phyloP scores from a whole-genome alignment of 129 eudicot genomes.

The Escallonia rubra region DNA sequence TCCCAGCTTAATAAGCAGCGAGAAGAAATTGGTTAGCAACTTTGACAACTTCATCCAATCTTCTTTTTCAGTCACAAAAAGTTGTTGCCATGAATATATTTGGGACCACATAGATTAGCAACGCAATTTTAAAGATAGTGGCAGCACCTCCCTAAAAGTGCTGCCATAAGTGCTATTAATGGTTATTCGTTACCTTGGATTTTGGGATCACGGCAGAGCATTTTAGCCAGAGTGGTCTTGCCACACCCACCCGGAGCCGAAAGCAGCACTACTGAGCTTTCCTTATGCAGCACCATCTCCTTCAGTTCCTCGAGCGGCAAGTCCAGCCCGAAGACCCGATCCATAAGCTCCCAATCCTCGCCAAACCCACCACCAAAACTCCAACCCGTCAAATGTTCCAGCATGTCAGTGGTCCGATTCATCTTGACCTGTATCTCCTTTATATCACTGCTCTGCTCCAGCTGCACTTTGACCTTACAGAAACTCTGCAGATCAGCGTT shows the following conservation, averaged over 20 bases:
- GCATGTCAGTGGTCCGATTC: neutral
- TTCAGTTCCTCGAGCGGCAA: constrained; percentile 22
- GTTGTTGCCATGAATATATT: neutral
- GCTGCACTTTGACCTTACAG: constrained; percentile 12
- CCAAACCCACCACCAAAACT: constrained; percentile 8
- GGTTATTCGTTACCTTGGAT: constrained; percentile 19
- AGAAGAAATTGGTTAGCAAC: too few relatives aligned
- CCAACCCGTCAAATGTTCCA: constrained; percentile 2
- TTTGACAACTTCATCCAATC: too few relatives aligned
- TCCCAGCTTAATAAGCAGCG: too few relatives aligned
- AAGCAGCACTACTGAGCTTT: constrained; percentile 14
- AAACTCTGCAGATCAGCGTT: neutral
- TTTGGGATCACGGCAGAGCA: constrained; percentile 39
- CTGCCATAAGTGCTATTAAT: neutral
- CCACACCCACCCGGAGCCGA: constrained; percentile 53
- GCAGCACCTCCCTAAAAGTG: neutral
- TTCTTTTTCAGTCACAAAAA: neutral
- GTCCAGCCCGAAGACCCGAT: constrained; percentile 26
- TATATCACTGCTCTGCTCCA: neutral
- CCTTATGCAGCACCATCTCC: constrained; percentile 1
- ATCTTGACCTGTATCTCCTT: neutral
- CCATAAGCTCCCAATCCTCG: constrained; percentile 5
- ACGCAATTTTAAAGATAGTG: too few relatives aligned
- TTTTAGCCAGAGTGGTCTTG: constrained; percentile 48
- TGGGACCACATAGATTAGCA: too few relatives aligned